A percentile compares a stretch with the other conserved stretches of the same genome.
Conservation (phyloP, 2,329 filamentous ascomycete species). For the Pestalotiopsis sp. region DNA sequence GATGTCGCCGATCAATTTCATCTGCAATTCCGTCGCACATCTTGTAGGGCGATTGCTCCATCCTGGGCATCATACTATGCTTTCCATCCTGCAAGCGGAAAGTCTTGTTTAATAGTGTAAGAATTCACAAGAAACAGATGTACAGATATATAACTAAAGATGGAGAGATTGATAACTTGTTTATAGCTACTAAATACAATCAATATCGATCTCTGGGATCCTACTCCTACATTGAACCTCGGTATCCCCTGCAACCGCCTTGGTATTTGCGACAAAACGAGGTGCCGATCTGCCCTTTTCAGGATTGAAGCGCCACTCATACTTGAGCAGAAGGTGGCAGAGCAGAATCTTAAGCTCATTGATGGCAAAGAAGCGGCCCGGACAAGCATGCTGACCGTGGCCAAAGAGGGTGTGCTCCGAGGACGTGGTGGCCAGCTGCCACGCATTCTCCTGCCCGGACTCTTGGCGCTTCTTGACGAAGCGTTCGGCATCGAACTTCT, state of each 20-base stretch:
- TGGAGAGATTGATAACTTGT: background rate
- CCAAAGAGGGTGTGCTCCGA: slow-evolving; percentile 38
- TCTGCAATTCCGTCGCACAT: background rate
- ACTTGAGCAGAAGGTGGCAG: slow-evolving; percentile 32
- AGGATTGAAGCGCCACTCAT: slow-evolving; percentile 34
- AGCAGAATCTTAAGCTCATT: slow-evolving; percentile 37
- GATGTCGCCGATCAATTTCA: background rate
- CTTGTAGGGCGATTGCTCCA: background rate
- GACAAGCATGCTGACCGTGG: slow-evolving; percentile 42
- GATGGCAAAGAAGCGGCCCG: slow-evolving; percentile 33
- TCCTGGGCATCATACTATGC: background rate
- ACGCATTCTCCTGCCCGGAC: slow-evolving; percentile 32
- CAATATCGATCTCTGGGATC: background rate
- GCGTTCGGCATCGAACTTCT: slow-evolving; percentile 31
- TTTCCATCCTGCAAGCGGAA: background rate
- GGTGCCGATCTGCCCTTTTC: slow-evolving; percentile 6
- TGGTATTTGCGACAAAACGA: background rate
- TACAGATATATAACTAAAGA: background rate
- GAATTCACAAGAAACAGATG: background rate
- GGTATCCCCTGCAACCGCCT: background rate
- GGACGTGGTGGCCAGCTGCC: slow-evolving; percentile 39
- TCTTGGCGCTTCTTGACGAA: slow-evolving; percentile 32
- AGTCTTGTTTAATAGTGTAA: background rate
- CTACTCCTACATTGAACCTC: background rate
- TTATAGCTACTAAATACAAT: background rate